Conservation (phyloP, 192 early-diverging fungal species). For the Chytriomyces confervae region DNA sequence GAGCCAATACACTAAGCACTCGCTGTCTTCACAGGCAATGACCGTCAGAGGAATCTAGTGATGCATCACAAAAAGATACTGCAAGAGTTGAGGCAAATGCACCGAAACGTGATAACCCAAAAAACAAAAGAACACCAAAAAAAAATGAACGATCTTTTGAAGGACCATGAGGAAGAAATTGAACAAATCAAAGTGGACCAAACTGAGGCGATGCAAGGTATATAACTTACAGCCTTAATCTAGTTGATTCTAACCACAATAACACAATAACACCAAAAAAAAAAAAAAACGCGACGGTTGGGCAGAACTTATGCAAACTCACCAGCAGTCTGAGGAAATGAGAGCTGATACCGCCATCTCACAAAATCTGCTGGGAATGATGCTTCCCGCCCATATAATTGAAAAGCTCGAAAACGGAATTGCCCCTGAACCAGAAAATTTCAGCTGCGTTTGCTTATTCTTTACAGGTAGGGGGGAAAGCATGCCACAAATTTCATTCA, state of each 20-base stretch:
- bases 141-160: slow-evolving; percentile 29
- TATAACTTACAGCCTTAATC: neutral
- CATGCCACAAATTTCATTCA: neutral
- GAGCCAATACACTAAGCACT: neutral
- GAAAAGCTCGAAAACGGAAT: slow-evolving; percentile 35
- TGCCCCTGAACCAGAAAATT: slow-evolving; percentile 23
- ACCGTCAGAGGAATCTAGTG: slow-evolving; percentile 1
- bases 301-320: slow-evolving; percentile 31
- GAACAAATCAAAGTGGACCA: slow-evolving; percentile 37
- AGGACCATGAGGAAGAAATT: slow-evolving; percentile 42
- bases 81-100: slow-evolving; percentile 28
- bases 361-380: slow-evolving; percentile 37
- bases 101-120: slow-evolving; percentile 6
- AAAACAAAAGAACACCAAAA: slow-evolving; percentile 29
- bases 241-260: neutral
- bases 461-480: slow-evolving; percentile 26
- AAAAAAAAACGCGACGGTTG: neutral
- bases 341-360: slow-evolving; percentile 21
- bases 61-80: slow-evolving; percentile 37
- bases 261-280: neutral
- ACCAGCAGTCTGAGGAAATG: slow-evolving; percentile 32
- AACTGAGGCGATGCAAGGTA: slow-evolving; percentile 24
- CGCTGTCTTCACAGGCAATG: slow-evolving; percentile 18
- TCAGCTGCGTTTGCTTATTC: slow-evolving; percentile 32
- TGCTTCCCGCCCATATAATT: slow-evolving; percentile 37